A percentile compares a stretch with the other conserved stretches of the same genome.
phyloP scores from a whole-genome alignment of 2,329 filamentous ascomycete genomes.

The Sarocladiaceae sp. region DNA sequence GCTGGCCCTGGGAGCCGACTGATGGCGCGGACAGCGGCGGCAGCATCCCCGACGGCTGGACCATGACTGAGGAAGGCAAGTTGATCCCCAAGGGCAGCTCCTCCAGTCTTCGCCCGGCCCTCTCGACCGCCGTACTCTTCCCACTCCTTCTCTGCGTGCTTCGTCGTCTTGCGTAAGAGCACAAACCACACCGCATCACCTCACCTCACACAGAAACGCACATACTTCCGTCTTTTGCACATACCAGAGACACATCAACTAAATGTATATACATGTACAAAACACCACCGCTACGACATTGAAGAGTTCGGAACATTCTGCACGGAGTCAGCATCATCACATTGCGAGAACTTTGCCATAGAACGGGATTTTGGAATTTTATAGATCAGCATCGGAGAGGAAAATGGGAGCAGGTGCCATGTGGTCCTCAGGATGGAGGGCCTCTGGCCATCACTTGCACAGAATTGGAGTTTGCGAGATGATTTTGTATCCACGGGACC shows the following conservation, averaged over 20 bases:
- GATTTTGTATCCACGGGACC: too few species aligned
- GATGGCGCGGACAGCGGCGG: constrained; percentile 24
- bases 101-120: constrained; percentile 3
- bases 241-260: neutral
- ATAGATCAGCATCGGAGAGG: too few species aligned
- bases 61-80: constrained; percentile 71
- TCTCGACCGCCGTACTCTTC: neutral
- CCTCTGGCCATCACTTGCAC: too few species aligned
- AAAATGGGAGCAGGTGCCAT: too few species aligned
- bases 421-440: too few species aligned
- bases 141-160: constrained; percentile 19
- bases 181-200: neutral
- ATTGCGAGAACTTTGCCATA: too few species aligned
- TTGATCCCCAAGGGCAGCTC: constrained; percentile 50
- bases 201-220: neutral
- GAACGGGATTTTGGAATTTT: too few species aligned
- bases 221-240: neutral
- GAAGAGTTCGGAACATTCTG: too few species aligned
- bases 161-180: constrained; percentile 17
- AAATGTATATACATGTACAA: neutral
- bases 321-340: too few species aligned
- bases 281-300: too few species aligned
- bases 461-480: too few species aligned
- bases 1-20: constrained; percentile 62
- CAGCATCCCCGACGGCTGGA: constrained; percentile 71